Percentiles rank a stretch among this genome's conserved stretches.
Evolutionary conservation across 371 early-diverging fungal species (phyloP).

Genomic region (Mucor racemosus): DNA sequence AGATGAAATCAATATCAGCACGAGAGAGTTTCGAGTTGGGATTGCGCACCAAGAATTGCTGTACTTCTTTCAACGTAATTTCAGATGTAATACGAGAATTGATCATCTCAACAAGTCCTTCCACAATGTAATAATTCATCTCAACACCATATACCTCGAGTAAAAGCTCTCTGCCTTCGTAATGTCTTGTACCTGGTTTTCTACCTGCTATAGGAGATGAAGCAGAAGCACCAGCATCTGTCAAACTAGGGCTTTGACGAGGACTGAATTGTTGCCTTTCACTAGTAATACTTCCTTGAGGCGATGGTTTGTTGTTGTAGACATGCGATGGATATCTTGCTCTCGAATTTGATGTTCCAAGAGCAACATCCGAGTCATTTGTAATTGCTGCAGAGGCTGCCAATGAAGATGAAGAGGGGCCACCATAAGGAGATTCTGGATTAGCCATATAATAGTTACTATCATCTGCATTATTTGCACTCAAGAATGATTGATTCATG

Average conservation of each 20-base stretch:
- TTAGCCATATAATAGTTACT: background rate
- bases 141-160: slow-evolving; percentile 82
- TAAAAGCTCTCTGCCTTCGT: slow-evolving; percentile 63
- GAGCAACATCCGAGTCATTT: background rate
- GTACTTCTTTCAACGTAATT: slow-evolving; percentile 69
- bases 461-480: slow-evolving; percentile 4
- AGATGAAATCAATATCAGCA: slow-evolving; percentile 71
- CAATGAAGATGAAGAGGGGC: background rate
- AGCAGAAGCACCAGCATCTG: slow-evolving; percentile 13
- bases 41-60: slow-evolving; percentile 74
- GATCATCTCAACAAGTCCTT: slow-evolving; percentile 71
- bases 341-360: slow-evolving; percentile 27
- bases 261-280: slow-evolving; percentile 30
- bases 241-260: slow-evolving; percentile 27
- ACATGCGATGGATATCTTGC: slow-evolving; percentile 25
- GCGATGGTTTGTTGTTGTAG: slow-evolving; percentile 26
- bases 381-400: background rate
- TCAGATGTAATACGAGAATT: slow-evolving; percentile 64
- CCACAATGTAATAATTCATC: slow-evolving; percentile 64
- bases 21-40: slow-evolving; percentile 67
- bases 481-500: slow-evolving; percentile 8
- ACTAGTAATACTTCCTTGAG: slow-evolving; percentile 39
- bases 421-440: slow-evolving; percentile 31
- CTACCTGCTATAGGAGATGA: slow-evolving; percentile 22
- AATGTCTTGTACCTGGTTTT: slow-evolving; percentile 7